Percentiles rank a stretch among this genome's conserved stretches.
Conservation (phyloP, 805 yeast species). For the Barnettozyma wickerhamii region DNA sequence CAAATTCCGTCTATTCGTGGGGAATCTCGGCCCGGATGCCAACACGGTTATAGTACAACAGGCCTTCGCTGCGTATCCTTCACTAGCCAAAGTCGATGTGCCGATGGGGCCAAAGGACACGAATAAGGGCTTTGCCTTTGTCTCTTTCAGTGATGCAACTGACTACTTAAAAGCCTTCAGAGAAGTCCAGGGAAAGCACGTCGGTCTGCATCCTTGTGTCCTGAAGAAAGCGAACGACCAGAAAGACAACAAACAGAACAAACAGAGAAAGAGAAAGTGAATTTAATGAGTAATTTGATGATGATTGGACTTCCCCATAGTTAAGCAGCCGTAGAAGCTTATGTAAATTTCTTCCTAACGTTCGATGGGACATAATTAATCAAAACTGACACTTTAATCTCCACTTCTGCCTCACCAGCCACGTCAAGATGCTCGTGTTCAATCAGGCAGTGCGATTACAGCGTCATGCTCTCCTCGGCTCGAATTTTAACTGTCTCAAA, state of each 20-base stretch:
- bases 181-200: constrained; percentile 71
- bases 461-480: background rate
- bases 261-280: constrained; percentile 1
- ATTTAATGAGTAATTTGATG: background rate
- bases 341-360: background rate
- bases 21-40: constrained; percentile 67
- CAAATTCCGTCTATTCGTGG: constrained; percentile 66
- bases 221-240: constrained; percentile 53
- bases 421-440: constrained; percentile 3
- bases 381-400: no score
- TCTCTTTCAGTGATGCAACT: constrained; percentile 58
- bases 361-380: no score
- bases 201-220: constrained; percentile 70
- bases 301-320: no score
- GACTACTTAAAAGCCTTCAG: constrained; percentile 70
- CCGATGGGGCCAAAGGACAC: constrained; percentile 45
- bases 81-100: constrained; percentile 55
- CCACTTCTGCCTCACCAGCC: no score
- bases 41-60: constrained; percentile 49
- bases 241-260: constrained; percentile 19
- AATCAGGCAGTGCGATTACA: background rate
- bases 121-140: constrained; percentile 68
- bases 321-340: no score
- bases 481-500: background rate
- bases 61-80: constrained; percentile 50